Percentiles rank a stretch among this genome's conserved stretches.
Evolutionary conservation across 805 yeast species (phyloP).

Genomic region (Wickerhamomyces bovis): DNA sequence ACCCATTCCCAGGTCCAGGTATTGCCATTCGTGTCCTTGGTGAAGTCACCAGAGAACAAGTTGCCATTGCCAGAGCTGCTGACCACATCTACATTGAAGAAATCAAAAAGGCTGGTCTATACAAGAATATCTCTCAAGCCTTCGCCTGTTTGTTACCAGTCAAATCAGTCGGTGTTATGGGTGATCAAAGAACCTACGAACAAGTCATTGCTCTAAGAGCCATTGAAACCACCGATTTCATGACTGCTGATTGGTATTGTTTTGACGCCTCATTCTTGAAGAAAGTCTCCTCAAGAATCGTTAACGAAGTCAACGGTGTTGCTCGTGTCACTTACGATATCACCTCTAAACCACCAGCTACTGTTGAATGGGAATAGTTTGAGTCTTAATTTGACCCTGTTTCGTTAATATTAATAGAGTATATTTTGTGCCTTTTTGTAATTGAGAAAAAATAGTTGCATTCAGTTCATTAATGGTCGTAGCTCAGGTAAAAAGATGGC

Average conservation of each 20-base stretch:
- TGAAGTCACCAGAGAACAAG: constrained; percentile 90
- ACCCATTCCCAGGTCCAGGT: constrained; percentile 99
- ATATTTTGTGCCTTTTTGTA: constrained; percentile 3
- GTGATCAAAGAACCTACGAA: constrained; percentile 98
- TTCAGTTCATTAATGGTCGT: neutral
- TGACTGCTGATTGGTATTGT: constrained; percentile 99
- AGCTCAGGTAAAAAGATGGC: neutral
- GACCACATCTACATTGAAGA: constrained; percentile 95
- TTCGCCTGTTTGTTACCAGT: constrained; percentile 96
- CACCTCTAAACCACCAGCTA: constrained; percentile 99
- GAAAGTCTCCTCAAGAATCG: constrained; percentile 90
- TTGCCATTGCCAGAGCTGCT: constrained; percentile 95
- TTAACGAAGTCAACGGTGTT: constrained; percentile 97
- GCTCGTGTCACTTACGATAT: constrained; percentile 98
- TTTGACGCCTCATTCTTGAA: constrained; percentile 91
- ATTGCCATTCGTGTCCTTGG: constrained; percentile 97
- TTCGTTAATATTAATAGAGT: neutral
- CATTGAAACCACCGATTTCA: constrained; percentile 94
- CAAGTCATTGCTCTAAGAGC: constrained; percentile 99
- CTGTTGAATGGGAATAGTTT: constrained; percentile 95
- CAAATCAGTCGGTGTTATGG: constrained; percentile 99
- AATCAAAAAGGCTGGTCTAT: constrained; percentile 87
- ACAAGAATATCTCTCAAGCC: constrained; percentile 92
- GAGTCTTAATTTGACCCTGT: neutral
- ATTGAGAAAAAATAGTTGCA: neutral